Conservation (phyloP, 2,329 filamentous ascomycete genomes). For the Rhynchosporium graminicola region DNA sequence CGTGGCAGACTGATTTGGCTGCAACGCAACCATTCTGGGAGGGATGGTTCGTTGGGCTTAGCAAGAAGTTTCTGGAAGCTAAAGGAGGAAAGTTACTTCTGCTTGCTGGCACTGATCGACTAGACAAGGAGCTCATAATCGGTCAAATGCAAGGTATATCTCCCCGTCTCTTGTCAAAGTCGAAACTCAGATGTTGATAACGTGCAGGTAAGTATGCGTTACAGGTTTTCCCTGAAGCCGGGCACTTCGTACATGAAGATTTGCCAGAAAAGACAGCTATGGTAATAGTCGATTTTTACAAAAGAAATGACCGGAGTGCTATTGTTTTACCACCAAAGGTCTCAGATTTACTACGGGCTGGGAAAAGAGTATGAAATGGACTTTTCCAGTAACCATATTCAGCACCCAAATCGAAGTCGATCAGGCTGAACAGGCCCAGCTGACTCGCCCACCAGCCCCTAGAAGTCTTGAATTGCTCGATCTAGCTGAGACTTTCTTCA, state of each 20-base stretch:
- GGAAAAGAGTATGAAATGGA: slow-evolving; percentile 52
- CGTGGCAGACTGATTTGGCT: slow-evolving; percentile 82
- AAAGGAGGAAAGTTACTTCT: slow-evolving; percentile 82
- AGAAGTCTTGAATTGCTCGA: too few species aligned
- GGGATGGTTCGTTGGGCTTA: slow-evolving; percentile 87
- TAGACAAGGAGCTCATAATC: slow-evolving; percentile 91
- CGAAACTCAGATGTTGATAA: slow-evolving; percentile 16
- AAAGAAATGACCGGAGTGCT: slow-evolving; percentile 81
- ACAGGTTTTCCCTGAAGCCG: slow-evolving; percentile 90
- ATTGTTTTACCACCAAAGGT: slow-evolving; percentile 93
- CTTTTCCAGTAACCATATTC: too few species aligned
- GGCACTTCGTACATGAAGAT: slow-evolving; percentile 97
- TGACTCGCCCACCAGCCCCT: too few species aligned
- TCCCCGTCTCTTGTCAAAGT: slow-evolving; percentile 6
- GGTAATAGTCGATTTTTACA: slow-evolving; percentile 86
- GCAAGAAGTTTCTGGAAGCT: slow-evolving; percentile 80
- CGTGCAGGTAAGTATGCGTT: slow-evolving; percentile 82
- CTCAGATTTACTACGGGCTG: slow-evolving; percentile 66
- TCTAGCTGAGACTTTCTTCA: too few species aligned
- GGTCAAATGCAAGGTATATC: slow-evolving; percentile 91
- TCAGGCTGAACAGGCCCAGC: too few species aligned
- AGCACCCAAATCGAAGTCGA: too few species aligned
- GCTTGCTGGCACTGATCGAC: slow-evolving; percentile 82
- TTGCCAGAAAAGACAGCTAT: slow-evolving; percentile 86
- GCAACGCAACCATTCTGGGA: slow-evolving; percentile 91